Conservation (phyloP, 2,329 filamentous ascomycete species). For the Aureobasidium namibiae region DNA sequence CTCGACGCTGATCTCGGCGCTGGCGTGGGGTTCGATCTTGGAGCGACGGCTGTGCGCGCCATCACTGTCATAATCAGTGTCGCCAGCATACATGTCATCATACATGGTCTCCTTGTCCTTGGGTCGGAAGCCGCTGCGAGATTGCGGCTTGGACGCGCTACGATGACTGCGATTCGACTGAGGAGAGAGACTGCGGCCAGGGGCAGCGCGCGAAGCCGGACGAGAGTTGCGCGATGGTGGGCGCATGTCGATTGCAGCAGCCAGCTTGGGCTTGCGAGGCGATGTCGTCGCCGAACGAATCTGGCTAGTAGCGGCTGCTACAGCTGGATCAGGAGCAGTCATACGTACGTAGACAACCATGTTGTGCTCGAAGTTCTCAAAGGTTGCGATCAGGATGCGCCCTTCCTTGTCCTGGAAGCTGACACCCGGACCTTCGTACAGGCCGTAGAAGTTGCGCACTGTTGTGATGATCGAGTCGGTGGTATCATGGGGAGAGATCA, state of each 20-base stretch:
- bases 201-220: slow-evolving; percentile 61
- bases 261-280: slow-evolving; percentile 50
- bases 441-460: slow-evolving; percentile 97
- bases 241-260: slow-evolving; percentile 57
- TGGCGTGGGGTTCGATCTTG: slow-evolving; percentile 77
- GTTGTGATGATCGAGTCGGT: slow-evolving; percentile 97
- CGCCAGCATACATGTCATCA: slow-evolving; percentile 44
- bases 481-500: slow-evolving; percentile 91
- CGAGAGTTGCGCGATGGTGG: slow-evolving; percentile 55
- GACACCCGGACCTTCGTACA: slow-evolving; percentile 78
- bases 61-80: slow-evolving; percentile 82
- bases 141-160: slow-evolving; percentile 60
- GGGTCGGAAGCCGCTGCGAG: slow-evolving; percentile 35
- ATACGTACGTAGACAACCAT: slow-evolving; percentile 84
- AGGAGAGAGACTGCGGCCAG: slow-evolving; percentile 72
- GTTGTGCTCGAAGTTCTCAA: slow-evolving; percentile 88
- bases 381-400: slow-evolving; percentile 86
- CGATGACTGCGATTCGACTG: slow-evolving; percentile 60
- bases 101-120: slow-evolving; percentile 43
- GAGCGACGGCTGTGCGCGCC: slow-evolving; percentile 67
- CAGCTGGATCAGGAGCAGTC: slow-evolving; percentile 24
- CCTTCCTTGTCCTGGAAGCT: slow-evolving; percentile 90
- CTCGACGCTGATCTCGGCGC: slow-evolving; percentile 93
- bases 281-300: slow-evolving; percentile 24
- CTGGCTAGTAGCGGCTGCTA: slow-evolving; percentile 33